Base-by-base conservation (phyloP, 352 stramenopile genomes). In the Globisporangium cystogenes region DNA sequence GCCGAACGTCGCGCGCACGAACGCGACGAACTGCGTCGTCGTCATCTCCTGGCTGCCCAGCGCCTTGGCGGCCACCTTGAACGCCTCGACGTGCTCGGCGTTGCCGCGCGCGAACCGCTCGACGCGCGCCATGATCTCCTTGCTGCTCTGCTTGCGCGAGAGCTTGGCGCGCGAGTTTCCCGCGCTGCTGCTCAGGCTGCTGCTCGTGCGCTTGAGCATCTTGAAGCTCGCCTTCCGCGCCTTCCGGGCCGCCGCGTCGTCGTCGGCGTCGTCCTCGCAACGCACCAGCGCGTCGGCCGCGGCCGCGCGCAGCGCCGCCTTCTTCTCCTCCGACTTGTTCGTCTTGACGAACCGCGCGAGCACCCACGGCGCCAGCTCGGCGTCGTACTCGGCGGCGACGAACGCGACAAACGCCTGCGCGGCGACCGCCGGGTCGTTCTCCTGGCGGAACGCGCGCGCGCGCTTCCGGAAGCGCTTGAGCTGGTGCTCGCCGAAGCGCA, bases 381-480 rank as follows among this genome's bases (percentile, higher is more conserved):
- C 55, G 20, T 86, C 80, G 23, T 72, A 89, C 29, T 80, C 69
- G 29, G 74, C 59, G 31, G 68, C 53, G 44, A 87, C 50, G 36
- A 78, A 89, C 43, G 68, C 64, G 29, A 83, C 67, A 24, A 91
- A 81, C 3, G 65, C 60, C 10, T 68, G 53, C 3, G 70, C 74
- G 16, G 67, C 80, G 10, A 68, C 62, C 5, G 73, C 48, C 0
- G 67, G 65, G 57, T 91, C 77, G 36, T 91, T 89, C 41, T 91
- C 77, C 55, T 84, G 82, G 11, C 77, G 75, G 53, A 87, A 86
- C 48, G 66, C 60, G 20, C 68, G 75, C 15, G 76, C 76, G 31
- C 68, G 74, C 48, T 91, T 91, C 50, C 84, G 85, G 47, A 87
- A 91, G 10, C 68, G 56, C 57, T 86, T 85, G n/a, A 88, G 64